Base-by-base conservation (phyloP, 257 asterid species). In the Gentiana straminea region DNA sequence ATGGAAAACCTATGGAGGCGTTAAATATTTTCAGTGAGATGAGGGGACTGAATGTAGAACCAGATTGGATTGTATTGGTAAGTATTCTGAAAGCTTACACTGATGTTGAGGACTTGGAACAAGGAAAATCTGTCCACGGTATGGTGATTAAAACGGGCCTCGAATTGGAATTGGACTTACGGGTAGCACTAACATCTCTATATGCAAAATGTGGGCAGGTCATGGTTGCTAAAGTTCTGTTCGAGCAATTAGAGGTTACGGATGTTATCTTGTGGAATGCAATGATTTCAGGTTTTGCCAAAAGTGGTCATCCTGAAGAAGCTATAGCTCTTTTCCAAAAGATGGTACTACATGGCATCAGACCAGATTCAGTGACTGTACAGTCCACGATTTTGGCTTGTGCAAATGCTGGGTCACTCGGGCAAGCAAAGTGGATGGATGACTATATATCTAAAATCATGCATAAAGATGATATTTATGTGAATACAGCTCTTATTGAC, bases 281-380 rank as follows among this genome's bases (percentile, higher is more conserved):
- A 56, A 74, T 84, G 82, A 82, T 84, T 41, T 79, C 91, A 0
- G 94, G 91, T 12, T 81, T 73, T 45, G 87, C 86, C 11, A 84
- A 84, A 73, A 77, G 64, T 34, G 91, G 86, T 3, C 64, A 53
- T 55, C 66, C 86, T 44, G 39, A 52, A 38, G 84, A 84, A 70
- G 94, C 91, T 1, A 57, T 79, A 53, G 59, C 68, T 59, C 84
- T 82, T 55, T 84, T 82, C 51, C 45, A 2, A 2, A 68, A 76
- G 48, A 84, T 84, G 86, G 45, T 77, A 10, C 61, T 68, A 3
- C 62, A 43, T 69, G 69, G 59, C 34, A 62, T 82, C 33, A 48
- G 50, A 32, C 88, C 84, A 0, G 76, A 82, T 77, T 62, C 63
- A 36, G 77, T 75, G 43, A 82, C 91, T 1, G 37, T 82, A 44